Evolutionary conservation across 441 rosid species (phyloP), one percentile per base, ranked within the genome.

Genomic region (Adansonia madagascariensis): DNA sequence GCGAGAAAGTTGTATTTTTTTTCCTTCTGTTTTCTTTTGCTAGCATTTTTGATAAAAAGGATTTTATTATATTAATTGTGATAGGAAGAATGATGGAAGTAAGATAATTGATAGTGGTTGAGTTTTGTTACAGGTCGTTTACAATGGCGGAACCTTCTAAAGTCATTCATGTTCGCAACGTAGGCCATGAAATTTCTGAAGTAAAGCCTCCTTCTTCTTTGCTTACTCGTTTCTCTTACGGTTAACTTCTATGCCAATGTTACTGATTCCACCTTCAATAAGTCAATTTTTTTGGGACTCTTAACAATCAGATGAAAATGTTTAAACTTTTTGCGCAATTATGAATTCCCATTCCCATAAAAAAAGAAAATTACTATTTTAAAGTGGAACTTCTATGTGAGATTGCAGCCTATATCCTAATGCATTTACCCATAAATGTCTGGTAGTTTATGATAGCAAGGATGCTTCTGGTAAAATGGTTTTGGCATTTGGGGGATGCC

Each of bases 101-200:
- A 35, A 55, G 31, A 10, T 17, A 39, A 60, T 50, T 82, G 31
- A 56, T 49, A 24, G n/a, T 41, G 71, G 52, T 15, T 75, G 74
- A 52, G 68, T 73, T 35, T 74, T 76, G 43, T 81, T 80, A 53
- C 86, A 85, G 90, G 69, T 76, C 57, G 76, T 73, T 76, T 75
- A 31, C 41, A 79, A 96, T 96, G 99, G 80, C 98, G 10, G 99
- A 96, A 64, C 91, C 98, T 46, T 96, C 99, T 53, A 96, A 96
- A 86, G 99, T 96, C 74, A 89, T 96, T 80, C 99, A 96, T 62
- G 98, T 94, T 77, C 99, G 99, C 73, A 96, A 96, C 78, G 98
- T 96, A 15, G 99, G 98, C 53, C 98, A 91, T 80, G 99, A 96
- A 83, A 92, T 96, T 80, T 91, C 99, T 77, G 98, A 96, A 89